Evolutionary conservation across 768 basidiomycete species (phyloP), one percentile per base, ranked within the genome.

Genomic region (Obba rivulosa): DNA sequence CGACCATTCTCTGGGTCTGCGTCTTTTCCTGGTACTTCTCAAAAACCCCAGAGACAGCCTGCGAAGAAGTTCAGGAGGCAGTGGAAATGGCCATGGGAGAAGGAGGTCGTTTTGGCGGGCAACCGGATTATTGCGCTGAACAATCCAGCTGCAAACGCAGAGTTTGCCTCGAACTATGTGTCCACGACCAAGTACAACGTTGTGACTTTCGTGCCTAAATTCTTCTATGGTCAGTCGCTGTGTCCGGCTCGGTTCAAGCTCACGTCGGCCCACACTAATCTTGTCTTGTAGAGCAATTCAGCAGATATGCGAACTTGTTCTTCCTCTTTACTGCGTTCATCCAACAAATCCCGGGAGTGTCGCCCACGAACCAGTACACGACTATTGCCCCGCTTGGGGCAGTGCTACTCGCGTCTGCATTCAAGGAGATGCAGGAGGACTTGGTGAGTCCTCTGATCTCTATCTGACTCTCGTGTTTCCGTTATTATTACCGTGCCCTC

Each of bases 321-420:
- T 99, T 99, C 77, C 75, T 99, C 50, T 98, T 99, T 73, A 97
- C 95, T 24, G 92, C 92, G 17, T 85, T 78, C 68, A 98, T 98
- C 42, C 95, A 98, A 62, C 96, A 99, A 71, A 93, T 99, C 56
- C 96, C 96, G 14, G 90, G 83, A 57, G 94, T 99, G 7, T 99
- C 96, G 1, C 96, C 96, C 14, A 98, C 95, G 2, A 93, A 96
- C 60, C 75, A 70, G 50, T 99, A 89, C 65, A 99, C 96, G 2
- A 99, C 96, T 8, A 94, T 99, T 63, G 87, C 73, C 0, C 96
- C 96, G 14, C 80, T 99, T 38, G 82, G 77, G 3, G 76, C 89
- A 28, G 96, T 98, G 8, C 73, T 98, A 16, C 74, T 96, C 49
- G 96, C 89, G 2, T 94, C 92, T 3, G 96, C 94, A 1, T 85